Base-by-base conservation (phyloP, 2,329 filamentous ascomycete genomes). In the Colletotrichum sp. region DNA sequence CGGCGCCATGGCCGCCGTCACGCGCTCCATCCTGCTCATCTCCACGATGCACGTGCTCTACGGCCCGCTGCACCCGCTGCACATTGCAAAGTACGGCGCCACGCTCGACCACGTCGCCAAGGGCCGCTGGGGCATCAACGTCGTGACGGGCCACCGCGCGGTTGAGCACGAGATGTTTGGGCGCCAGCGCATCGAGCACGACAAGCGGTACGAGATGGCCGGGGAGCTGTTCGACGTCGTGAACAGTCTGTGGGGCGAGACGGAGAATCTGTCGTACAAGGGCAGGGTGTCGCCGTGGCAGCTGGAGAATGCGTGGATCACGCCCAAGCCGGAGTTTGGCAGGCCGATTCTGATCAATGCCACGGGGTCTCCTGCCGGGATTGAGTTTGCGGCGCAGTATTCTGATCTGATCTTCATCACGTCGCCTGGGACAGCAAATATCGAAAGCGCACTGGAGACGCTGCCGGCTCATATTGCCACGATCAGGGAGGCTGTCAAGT, bases 241-340 rank as follows among this genome's bases (percentile, higher is more conserved):
- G 83, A 94, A 91, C 80, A 93, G 93, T 85, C 89, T 98, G 81
- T 98, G 94, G 88, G 91, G 93, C 83, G 95, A 98, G 87, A 87
- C 96, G 80, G 96, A 98, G 86, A 98, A 97, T 82, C 88, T 98
- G 80, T 71, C 69, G 10, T 71, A 64, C 59, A 16, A 71, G 59
- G 69, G 69, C 2, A 49, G 21, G 34, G 57, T 49, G 9, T 69
- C 67, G 55, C 55, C 67, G 4, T 70, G 55, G 60, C 44, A 24
- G 60, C 13, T 71, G 21, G 69, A 71, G 32, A 71, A 71, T 3
- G 69, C 69, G 39, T 59, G 60, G 69, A 13, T 59, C 60, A 71
- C 44, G 18, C 60, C 69, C 21, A 66, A 71, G 44, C 32, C 60
- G 18, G 60, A 32, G 5, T 71, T 21, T 39, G 69, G 69, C 18